Conservation (phyloP, 768 basidiomycete genomes). For the Termitomyces sp. region DNA sequence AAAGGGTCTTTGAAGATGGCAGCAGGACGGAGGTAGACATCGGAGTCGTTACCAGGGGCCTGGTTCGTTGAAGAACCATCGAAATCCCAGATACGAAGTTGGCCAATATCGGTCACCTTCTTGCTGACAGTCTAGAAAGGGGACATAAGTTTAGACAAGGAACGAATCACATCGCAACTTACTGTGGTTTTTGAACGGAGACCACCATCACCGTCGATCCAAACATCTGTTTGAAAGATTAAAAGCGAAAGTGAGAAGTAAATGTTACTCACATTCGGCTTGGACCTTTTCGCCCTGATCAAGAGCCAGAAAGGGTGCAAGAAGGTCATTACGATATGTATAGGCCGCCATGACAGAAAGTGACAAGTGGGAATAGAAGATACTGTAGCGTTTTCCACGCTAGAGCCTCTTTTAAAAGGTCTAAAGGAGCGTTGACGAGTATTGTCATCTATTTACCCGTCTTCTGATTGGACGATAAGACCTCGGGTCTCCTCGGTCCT, state of each 20-base stretch:
- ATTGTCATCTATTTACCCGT: conserved; percentile 18
- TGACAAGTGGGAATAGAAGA: conserved; percentile 9
- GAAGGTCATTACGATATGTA: conserved; percentile 74
- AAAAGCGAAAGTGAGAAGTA: conserved; percentile 8
- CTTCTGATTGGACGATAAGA: conserved; percentile 43
- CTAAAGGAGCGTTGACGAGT: conserved; percentile 16
- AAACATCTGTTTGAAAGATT: conserved; percentile 64
- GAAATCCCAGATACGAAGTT: conserved; percentile 98
- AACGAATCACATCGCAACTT: conserved; percentile 20
- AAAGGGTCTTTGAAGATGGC: conserved; percentile 99
- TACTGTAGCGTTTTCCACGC: conserved; percentile 13
- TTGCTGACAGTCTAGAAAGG: conserved; percentile 71
- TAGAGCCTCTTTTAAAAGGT: conserved; percentile 9
- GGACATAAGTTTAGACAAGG: conserved; percentile 4
- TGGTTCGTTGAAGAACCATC: conserved; percentile 98
- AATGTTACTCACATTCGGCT: conserved; percentile 72
- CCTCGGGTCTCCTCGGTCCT: neutral
- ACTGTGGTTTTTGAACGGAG: conserved; percentile 97
- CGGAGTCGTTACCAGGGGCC: conserved; percentile 92
- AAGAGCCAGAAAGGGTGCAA: conserved; percentile 85
- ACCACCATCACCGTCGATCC: conserved; percentile 94
- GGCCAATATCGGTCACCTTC: conserved; percentile 80
- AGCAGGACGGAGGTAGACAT: conserved; percentile 95
- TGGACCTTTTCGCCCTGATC: conserved; percentile 89
- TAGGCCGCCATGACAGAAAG: conserved; percentile 25